Evolutionary conservation across 2,329 filamentous ascomycete species (phyloP), one percentile per base, ranked within the genome.

Genomic region (Calonectria hongkongensis): DNA sequence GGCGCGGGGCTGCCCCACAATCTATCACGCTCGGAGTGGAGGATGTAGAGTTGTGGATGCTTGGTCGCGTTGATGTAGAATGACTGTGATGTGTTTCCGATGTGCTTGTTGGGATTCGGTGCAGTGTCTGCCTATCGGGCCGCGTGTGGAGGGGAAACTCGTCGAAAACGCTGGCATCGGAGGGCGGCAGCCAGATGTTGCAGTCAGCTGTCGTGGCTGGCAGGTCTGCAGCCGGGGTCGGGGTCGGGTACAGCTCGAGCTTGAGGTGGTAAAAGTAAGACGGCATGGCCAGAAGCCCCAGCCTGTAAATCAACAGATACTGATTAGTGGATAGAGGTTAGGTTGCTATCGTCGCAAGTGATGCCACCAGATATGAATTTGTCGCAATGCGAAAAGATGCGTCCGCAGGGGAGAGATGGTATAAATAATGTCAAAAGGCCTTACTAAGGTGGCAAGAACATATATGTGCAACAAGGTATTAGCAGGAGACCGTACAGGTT

Each of bases 261-360:
- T 90, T 92, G n/a, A 93, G 80, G 77, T 93, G 91, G 78, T 93
- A 93, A 75, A 90, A 90, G 81, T 92, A 92, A 36, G 88, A 88
- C 85, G 89, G 88, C 90, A 92, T 92, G 85, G 80, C 85, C 81
- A 81, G 72, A 39, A 39, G 58, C 25, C 70, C 36, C 21, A 60
- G 65, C 39, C 27, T 36, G 71, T 73, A 43, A 47, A 18, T 68
- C 36, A 66, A 63, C 12, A 21, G 58, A 43, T 43, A 25, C 9
- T 47, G 15, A 25, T 30, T 63, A 47, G 58, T 33, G 9, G 27
- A 33, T 21, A 33, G 7, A 33, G 16, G 16, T 33, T 21, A 33
- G 7, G 41, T 30, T 15, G 58, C 45, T 30, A 27, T 10, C 10
- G 27, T 48, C 8, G 28, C 30, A 28, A 4, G 41, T n/a, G 16